Evolutionary conservation across 768 basidiomycete species (phyloP).

Genomic region (Pisolithus albus): DNA sequence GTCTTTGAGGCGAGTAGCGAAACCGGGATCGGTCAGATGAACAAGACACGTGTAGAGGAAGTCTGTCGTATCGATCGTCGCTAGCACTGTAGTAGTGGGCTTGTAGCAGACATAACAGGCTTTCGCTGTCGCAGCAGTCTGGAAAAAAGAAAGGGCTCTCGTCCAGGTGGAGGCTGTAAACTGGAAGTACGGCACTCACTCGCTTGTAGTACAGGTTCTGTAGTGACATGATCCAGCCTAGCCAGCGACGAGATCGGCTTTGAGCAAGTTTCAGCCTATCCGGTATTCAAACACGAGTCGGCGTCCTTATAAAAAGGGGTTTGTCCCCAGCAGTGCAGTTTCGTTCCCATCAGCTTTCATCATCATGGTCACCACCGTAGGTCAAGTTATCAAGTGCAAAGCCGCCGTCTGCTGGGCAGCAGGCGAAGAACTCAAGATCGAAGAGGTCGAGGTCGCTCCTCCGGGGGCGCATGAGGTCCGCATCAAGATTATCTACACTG

Average conservation of each 20-base stretch:
- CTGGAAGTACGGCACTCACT: constrained; percentile 38
- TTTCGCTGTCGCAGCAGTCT: constrained; percentile 75
- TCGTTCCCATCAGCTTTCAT: neutral
- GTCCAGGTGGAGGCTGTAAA: neutral
- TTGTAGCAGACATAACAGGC: constrained; percentile 75
- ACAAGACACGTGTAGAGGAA: constrained; percentile 78
- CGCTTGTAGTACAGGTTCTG: constrained; percentile 86
- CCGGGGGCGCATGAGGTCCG: constrained; percentile 88
- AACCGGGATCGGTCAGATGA: constrained; percentile 78
- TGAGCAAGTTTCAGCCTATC: too few relatives aligned
- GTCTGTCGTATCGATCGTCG: constrained; percentile 75
- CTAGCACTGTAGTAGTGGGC: constrained; percentile 77
- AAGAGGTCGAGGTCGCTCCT: constrained; percentile 91
- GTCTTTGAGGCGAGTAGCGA: constrained; percentile 50
- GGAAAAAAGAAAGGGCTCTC: constrained; percentile 2
- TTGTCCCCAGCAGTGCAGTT: too few relatives aligned
- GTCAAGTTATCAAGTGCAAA: constrained; percentile 78
- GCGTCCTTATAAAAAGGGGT: too few relatives aligned
- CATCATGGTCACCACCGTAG: constrained; percentile 67
- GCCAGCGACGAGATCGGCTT: neutral
- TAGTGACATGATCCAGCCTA: constrained; percentile 49
- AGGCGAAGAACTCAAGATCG: constrained; percentile 76
- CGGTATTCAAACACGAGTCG: neutral
- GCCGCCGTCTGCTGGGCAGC: constrained; percentile 96
- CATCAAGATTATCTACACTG: constrained; percentile 88